Conservation (phyloP, 2,329 filamentous ascomycete genomes). For the Orbilia blumenaviensis region DNA sequence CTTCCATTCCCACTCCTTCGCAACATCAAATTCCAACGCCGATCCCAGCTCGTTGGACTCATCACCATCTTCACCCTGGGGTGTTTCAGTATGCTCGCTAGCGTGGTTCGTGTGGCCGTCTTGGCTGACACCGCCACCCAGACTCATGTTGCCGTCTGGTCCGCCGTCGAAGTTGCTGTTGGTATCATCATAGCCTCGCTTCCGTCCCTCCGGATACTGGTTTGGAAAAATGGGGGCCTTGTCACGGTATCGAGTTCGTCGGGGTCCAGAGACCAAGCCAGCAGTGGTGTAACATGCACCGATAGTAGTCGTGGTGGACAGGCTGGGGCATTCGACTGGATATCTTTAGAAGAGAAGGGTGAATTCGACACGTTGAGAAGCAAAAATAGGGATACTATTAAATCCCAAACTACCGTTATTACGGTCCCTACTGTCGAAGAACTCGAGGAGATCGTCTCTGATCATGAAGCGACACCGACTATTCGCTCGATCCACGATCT, state of each 20-base stretch:
- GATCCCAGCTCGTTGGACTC: constrained; percentile 32
- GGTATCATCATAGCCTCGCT: constrained; percentile 45
- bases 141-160: constrained; percentile 50
- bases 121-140: constrained; percentile 36
- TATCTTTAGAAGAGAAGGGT: constrained; percentile 41
- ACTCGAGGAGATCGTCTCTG: constrained; percentile 44
- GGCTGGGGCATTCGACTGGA: constrained; percentile 34
- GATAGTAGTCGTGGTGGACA: constrained; percentile 34
- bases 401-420: constrained; percentile 47
- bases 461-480: constrained; percentile 13
- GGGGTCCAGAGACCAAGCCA: constrained; percentile 12
- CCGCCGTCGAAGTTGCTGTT: constrained; percentile 36
- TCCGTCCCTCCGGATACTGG: constrained; percentile 27
- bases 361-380: constrained; percentile 38
- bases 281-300: constrained; percentile 29
- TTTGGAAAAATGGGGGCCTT: constrained; percentile 32
- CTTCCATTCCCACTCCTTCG: constrained; percentile 46
- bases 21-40: constrained; percentile 47
- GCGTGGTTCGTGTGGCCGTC: constrained; percentile 38
- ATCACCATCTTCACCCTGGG: constrained; percentile 31
- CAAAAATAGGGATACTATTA: constrained; percentile 46
- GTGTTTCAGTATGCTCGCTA: constrained; percentile 43
- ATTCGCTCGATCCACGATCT: constrained; percentile 44
- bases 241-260: constrained; percentile 23
- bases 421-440: constrained; percentile 47